Evolutionary conservation across 768 basidiomycete species (phyloP), one percentile per base, ranked within the genome.

Genomic region (Serendipita sp.): DNA sequence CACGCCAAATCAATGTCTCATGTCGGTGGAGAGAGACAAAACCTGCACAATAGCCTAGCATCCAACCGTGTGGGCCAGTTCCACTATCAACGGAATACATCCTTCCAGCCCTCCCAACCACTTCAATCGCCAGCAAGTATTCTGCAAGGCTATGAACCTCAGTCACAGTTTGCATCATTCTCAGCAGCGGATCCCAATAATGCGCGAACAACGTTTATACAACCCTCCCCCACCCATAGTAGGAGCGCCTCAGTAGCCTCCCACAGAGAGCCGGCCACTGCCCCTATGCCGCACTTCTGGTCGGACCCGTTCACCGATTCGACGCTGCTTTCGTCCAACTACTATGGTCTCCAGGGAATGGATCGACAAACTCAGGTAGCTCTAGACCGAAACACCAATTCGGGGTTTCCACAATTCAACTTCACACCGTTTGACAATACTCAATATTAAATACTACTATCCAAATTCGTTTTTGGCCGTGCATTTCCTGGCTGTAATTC

Each of bases 271-370:
- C 56, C 24, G 28, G 56, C n/a, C 5, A 8, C 10, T 8, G 32
- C 56, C 8, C 24, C 56, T 24, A 60, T 60, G 56, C 56, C 56
- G 8, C 56, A 60, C 32, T 60, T 60, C 28, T 60, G 56, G 56
- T 60, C 56, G 56, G 56, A 60, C 32, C 56, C 56, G 8, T 60
- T 60, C n/a, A 60, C 56, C 8, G 56, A 60, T n/a, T 60, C 56
- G 5, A 60, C 24, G 16, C 16, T 60, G 35, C 28, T 60, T 8
- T 28, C 56, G 10, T 60, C 56, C 4, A 60, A 60, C 35, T 60
- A 60, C 34, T 60, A 60, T 35, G 56, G 56, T 35, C 28, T 60
- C 10, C 56, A 30, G n/a, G 35, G 24, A 5, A 30, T 60, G 56
- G 56, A 37, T 60, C 56, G 56, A 10, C 56, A 60, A 37, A 32